Base-by-base conservation (phyloP, 805 yeast species). In the Osmozyma mogii region DNA sequence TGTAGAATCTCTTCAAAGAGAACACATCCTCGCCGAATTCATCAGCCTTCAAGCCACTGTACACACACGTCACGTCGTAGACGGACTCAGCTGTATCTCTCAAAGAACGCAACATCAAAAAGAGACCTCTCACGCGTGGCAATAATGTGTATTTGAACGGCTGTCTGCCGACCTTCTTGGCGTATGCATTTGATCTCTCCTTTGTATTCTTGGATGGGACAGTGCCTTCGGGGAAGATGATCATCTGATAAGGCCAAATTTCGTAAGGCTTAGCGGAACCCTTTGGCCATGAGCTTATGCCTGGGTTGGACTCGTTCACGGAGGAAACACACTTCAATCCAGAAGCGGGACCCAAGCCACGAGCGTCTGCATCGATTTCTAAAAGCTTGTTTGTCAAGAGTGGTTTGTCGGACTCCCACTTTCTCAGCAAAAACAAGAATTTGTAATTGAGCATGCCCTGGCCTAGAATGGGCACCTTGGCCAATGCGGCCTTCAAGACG, bases 151-250 rank as follows among this genome's bases (percentile, higher is more conserved):
- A 77, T 23, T 68, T 63, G 40, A 78, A 63, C 1, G 66, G 60
- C 6, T 71, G 64, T 20, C 58, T 60, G 4, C 64, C 67, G 15
- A 65, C 48, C 38, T 76, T 71, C 5, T 51, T 55, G 13, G 85
- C 80, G 54, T 62, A 92, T 6, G 50, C 61, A 11, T 61, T 63
- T 6, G 88, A 74, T 34, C 72, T 70, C 3, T 44, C 56, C 27
- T 73, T 65, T 2, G 95, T 84, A 36, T 72, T 68, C 4, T 64
- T 65, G 22, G 92, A 77, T 31, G 82, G 58, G 35, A 85, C 92
- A 0, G 98, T 92, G 4, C 98, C 98, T 54, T 92, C 98, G 1
- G 98, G 98, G 56, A 81, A 92, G 16, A 92, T 53, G 14, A 88
- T 56, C 26, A 92, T 52, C 66, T 80, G 75, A 38, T 78, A 77